Percentiles rank a stretch among this genome's conserved stretches.
phyloP scores from a whole-genome alignment of 2,329 filamentous ascomycete genomes.

The Talaromyces sp. region DNA sequence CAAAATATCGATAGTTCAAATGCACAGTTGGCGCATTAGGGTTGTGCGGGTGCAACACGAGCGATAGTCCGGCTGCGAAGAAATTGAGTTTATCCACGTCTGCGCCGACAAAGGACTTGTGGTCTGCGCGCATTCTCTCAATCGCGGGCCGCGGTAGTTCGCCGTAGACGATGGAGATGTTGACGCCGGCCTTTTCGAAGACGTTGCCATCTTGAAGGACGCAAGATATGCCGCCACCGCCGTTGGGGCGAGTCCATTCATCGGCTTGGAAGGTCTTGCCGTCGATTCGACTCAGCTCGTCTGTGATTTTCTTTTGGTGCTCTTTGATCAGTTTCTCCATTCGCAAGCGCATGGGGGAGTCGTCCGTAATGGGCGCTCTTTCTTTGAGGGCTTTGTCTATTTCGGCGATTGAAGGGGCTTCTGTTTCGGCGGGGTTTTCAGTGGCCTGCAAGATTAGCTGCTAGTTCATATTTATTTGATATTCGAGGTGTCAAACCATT shows the following conservation, averaged over 20 bases:
- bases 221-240: conserved; percentile 89
- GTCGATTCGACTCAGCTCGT: conserved; percentile 77
- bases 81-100: conserved; percentile 82
- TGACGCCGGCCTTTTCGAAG: conserved; percentile 96
- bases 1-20: conserved; percentile 97
- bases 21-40: conserved; percentile 97
- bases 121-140: conserved; percentile 87
- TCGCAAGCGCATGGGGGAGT: conserved; percentile 91
- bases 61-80: conserved; percentile 88
- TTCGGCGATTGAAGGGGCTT: conserved; percentile 68
- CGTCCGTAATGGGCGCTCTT: conserved; percentile 67
- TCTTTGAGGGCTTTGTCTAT: conserved; percentile 78
- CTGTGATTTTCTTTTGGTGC: conserved; percentile 83
- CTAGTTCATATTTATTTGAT: background rate
- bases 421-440: conserved; percentile 36
- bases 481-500: conserved; percentile 38
- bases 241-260: conserved; percentile 81
- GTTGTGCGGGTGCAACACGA: conserved; percentile 90
- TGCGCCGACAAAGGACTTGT: conserved; percentile 78
- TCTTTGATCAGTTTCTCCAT: conserved; percentile 97
- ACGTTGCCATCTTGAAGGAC: conserved; percentile 94
- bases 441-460: conserved; percentile 27
- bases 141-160: conserved; percentile 83
- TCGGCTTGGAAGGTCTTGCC: conserved; percentile 78
- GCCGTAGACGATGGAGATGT: conserved; percentile 92